A percentile compares a stretch with the other conserved stretches of the same genome.
These are phyloP conservation scores for Pichia norvegensis DNA, from an alignment of 1,139 yeast species.

Conservation along the genomic window DNA sequence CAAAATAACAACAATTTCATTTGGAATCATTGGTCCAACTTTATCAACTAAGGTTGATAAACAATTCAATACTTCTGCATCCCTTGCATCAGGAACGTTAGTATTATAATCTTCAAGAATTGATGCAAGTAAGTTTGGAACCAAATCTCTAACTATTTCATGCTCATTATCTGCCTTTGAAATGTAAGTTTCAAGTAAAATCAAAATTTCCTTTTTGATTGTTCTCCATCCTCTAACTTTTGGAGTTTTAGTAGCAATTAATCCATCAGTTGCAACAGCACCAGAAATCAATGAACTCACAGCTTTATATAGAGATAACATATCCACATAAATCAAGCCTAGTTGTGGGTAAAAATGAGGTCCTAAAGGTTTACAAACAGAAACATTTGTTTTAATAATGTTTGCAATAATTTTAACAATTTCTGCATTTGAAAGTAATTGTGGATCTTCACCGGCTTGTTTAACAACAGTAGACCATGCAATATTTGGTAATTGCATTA, in stretches of 20 bases:
- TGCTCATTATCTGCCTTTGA: slow-evolving; percentile 82
- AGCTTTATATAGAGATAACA: slow-evolving; percentile 83
- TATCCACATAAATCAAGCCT: slow-evolving; percentile 77
- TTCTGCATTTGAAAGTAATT: slow-evolving; percentile 71
- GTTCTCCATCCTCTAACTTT: slow-evolving; percentile 93
- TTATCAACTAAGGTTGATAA: slow-evolving; percentile 83
- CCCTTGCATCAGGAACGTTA: slow-evolving; percentile 94
- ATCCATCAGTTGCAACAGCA: slow-evolving; percentile 70
- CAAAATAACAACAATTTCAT: slow-evolving; percentile 78
- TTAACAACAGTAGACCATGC: slow-evolving; percentile 91
- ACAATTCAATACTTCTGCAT: slow-evolving; percentile 94
- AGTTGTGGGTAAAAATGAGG: slow-evolving; percentile 87
- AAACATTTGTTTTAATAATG: slow-evolving; percentile 86
- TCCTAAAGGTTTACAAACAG: slow-evolving; percentile 90
- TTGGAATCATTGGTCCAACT: slow-evolving; percentile 85
- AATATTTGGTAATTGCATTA: slow-evolving; percentile 86
- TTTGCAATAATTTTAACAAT: slow-evolving; percentile 90
- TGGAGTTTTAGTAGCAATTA: slow-evolving; percentile 90
- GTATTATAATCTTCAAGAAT: slow-evolving; percentile 84
- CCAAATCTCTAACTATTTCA: slow-evolving; percentile 75
- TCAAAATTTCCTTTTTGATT: slow-evolving; percentile 87
- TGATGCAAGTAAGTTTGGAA: slow-evolving; percentile 77
- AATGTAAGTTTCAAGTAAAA: slow-evolving; percentile 82
- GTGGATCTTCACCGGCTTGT: slow-evolving; percentile 86
- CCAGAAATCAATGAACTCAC: slow-evolving; percentile 84